Percentiles rank a stretch among this genome's conserved stretches.
Evolutionary conservation across 192 early-diverging fungal genomes (phyloP).

Genomic region (Coemansia sp.): DNA sequence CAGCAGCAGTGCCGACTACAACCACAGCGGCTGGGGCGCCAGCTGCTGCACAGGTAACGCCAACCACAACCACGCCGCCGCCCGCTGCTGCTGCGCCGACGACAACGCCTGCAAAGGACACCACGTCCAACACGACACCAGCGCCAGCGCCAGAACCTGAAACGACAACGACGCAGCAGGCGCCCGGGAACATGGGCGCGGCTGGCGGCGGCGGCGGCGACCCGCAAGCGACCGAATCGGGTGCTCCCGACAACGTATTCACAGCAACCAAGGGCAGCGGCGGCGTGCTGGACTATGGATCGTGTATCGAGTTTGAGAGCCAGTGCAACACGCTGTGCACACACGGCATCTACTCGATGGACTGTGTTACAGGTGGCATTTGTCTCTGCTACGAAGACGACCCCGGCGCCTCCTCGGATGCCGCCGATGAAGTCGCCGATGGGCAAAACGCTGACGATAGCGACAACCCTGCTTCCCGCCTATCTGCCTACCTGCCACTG

Average conservation of each 20-base stretch:
- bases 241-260: slow-evolving; percentile 20
- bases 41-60: neutral
- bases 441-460: too few species aligned
- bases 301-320: slow-evolving; percentile 36
- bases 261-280: slow-evolving; percentile 37
- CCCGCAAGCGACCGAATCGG: slow-evolving; percentile 2
- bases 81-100: neutral
- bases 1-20: neutral
- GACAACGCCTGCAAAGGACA: neutral
- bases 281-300: slow-evolving; percentile 33
- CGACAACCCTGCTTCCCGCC: too few species aligned
- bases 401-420: slow-evolving; percentile 7
- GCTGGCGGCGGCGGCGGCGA: slow-evolving; percentile 26
- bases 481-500: too few species aligned
- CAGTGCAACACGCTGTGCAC: slow-evolving; percentile 39
- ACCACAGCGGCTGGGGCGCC: neutral
- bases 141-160: neutral
- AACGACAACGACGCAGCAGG: neutral
- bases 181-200: slow-evolving; percentile 8
- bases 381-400: slow-evolving; percentile 36
- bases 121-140: neutral
- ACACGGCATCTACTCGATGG: slow-evolving; percentile 35
- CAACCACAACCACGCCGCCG: neutral
- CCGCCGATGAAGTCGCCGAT: too few species aligned
- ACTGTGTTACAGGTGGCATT: slow-evolving; percentile 32